Percentiles rank a stretch among this genome's conserved stretches.
These are phyloP conservation scores for Kodamaea anthophila DNA, from an alignment of 1,139 yeast genomes.

Conservation along the genomic window DNA sequence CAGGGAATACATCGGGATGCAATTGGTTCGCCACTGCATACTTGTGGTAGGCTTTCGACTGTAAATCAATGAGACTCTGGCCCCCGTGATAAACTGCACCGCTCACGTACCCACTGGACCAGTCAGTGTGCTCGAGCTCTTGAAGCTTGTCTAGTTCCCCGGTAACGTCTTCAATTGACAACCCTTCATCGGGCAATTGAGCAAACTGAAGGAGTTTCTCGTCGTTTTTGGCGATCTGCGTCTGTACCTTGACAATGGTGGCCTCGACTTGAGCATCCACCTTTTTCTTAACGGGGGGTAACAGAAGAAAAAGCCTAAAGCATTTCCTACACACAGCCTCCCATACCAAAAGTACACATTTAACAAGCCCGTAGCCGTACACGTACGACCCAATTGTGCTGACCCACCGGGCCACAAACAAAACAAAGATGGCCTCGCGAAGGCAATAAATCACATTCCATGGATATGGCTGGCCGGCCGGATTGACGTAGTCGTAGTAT, in stretches of 20 bases:
- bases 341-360: conserved; percentile 14
- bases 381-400: conserved; percentile 10
- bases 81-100: conserved; percentile 99
- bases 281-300: conserved; percentile 52
- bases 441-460: conserved; percentile 11
- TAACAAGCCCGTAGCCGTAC: conserved; percentile 37
- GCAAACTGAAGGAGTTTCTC: conserved; percentile 41
- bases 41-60: conserved; percentile 66
- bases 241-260: conserved; percentile 46
- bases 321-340: conserved; percentile 13
- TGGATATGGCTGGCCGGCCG: conserved; percentile 5
- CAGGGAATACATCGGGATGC: conserved; percentile 97
- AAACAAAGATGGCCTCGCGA: conserved; percentile 23
- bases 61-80: conserved; percentile 60
- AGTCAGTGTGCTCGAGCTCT: conserved; percentile 59
- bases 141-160: conserved; percentile 45
- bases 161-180: conserved; percentile 38
- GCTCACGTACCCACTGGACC: conserved; percentile 80
- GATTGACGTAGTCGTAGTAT: conserved; percentile 4
- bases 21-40: conserved; percentile 88
- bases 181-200: conserved; percentile 52
- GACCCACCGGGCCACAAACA: conserved; percentile 13
- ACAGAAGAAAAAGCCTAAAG: conserved; percentile 31
- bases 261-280: conserved; percentile 55
- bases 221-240: conserved; percentile 48